Evolutionary conservation across 371 early-diverging fungal species (phyloP), one percentile per base, ranked within the genome.

Genomic region (Saksenaea oblongispora): DNA sequence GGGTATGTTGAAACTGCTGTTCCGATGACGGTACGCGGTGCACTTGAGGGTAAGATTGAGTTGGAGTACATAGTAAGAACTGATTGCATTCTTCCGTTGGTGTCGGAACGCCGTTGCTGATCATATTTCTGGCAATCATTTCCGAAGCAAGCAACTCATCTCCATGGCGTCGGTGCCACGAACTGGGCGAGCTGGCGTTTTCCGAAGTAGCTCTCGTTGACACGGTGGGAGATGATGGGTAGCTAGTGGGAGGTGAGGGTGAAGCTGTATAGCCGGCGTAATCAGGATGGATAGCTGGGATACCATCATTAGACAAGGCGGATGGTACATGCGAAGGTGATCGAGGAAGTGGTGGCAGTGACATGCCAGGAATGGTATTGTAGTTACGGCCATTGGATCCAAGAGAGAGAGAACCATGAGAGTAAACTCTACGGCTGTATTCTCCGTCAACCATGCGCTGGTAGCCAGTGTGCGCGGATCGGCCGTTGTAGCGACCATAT

Each of bases 221-320:
- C 15, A 42, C 36, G 18, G 78, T 74, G 18, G 79, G 75, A 1
- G 79, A 75, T 5, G 75, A 67, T 27, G 78, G 78, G 34, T 72
- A 71, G 10, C 75, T 72, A 7, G 69, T 74, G 11, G 78, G 66
- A 10, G 78, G 78, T 14, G 78, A 75, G 4, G 78, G 74, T 42
- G 75, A 71, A n/a, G 70, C 68, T 54, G 67, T 71, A 39, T 70
- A 73, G 31, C 71, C 67, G 4, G 15, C 41, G 18, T 60, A 41
- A 17, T 26, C 47, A 15, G 36, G 41, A 18, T 41, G 18, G 24
- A 47, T 60, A 11, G 60, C 22, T 18, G 34, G 41, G 31, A 47
- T 42, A 28, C 44, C 47, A 13, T 24, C 51, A 34, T 17, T 51
- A n/a, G 61, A 31, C 13, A 36, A 18, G 18, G 22, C 5, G 17